Percentiles rank a stretch among this genome's conserved stretches.
phyloP scores from a whole-genome alignment of 352 stramenopile species.

The Phytophthora pistaciae region DNA sequence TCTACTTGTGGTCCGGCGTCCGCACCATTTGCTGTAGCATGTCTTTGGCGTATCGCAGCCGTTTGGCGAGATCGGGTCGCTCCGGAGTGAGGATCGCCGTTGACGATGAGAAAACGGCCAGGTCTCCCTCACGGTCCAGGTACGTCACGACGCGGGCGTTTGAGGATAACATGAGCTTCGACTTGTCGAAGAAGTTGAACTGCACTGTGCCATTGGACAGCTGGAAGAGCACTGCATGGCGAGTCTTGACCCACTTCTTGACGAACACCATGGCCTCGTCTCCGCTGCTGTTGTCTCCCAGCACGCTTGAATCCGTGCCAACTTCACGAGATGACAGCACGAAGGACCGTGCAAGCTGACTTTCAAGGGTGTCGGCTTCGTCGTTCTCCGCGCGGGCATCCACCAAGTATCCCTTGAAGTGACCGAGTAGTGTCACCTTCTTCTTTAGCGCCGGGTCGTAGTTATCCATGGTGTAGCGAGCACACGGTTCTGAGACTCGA shows the following conservation, averaged over 20 bases:
- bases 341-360: slow-evolving; percentile 43
- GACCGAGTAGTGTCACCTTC: slow-evolving; percentile 98
- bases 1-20: slow-evolving; percentile 36
- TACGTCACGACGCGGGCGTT: slow-evolving; percentile 93
- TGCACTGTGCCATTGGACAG: slow-evolving; percentile 97
- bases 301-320: slow-evolving; percentile 19
- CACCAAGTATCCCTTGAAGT: slow-evolving; percentile 98
- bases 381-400: slow-evolving; percentile 77
- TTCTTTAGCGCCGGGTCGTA: slow-evolving; percentile 95
- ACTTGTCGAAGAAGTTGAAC: slow-evolving; percentile 97
- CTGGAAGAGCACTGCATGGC: slow-evolving; percentile 98
- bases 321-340: slow-evolving; percentile 37
- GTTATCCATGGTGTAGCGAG: slow-evolving; percentile 53
- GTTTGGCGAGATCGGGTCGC: slow-evolving; percentile 76
- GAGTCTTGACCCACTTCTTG: slow-evolving; percentile 99
- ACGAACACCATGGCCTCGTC: slow-evolving; percentile 90
- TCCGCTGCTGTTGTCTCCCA: slow-evolving; percentile 13
- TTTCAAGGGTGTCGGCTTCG: slow-evolving; percentile 55
- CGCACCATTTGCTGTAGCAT: slow-evolving; percentile 96
- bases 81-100: slow-evolving; percentile 67
- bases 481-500: slow-evolving; percentile 36
- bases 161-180: slow-evolving; percentile 95
- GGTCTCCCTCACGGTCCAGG: slow-evolving; percentile 78
- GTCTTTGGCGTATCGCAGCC: slow-evolving; percentile 95
- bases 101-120: slow-evolving; percentile 62